phyloP scores from a whole-genome alignment of 1,284 basidiomycete species.

The Malassezia pachydermatis region DNA sequence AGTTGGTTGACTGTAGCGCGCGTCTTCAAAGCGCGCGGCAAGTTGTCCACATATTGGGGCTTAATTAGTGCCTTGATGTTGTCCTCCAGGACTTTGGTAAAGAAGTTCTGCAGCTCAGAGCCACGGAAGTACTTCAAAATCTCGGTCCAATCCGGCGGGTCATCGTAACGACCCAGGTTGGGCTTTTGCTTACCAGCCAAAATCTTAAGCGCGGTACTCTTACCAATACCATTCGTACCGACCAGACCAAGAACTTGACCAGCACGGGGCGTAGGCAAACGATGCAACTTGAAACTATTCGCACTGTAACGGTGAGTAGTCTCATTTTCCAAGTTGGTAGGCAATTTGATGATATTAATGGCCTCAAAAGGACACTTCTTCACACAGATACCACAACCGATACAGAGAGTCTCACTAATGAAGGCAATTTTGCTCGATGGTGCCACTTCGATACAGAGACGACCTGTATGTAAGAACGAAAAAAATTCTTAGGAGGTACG shows the following conservation, averaged over 20 bases:
- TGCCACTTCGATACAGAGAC: slow-evolving; percentile 42
- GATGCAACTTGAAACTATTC: slow-evolving; percentile 48
- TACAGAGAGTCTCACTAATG: slow-evolving; percentile 46
- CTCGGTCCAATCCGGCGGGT: slow-evolving; percentile 47
- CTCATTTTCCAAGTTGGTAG: slow-evolving; percentile 46
- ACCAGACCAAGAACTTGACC: slow-evolving; percentile 47
- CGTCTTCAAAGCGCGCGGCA: slow-evolving; percentile 45
- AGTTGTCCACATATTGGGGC: slow-evolving; percentile 48
- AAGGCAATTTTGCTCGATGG: slow-evolving; percentile 44
- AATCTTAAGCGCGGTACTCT: slow-evolving; percentile 47
- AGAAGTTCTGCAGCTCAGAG: slow-evolving; percentile 47
- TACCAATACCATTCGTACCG: slow-evolving; percentile 48
- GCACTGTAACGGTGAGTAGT: slow-evolving; percentile 48
- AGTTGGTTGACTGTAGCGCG: slow-evolving; percentile 38
- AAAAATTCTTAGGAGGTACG: neutral
- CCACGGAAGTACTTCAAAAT: slow-evolving; percentile 48
- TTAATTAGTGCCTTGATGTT: slow-evolving; percentile 49
- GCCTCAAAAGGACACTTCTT: slow-evolving; percentile 49
- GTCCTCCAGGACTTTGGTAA: slow-evolving; percentile 48
- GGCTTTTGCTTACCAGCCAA: slow-evolving; percentile 48
- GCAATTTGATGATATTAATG: slow-evolving; percentile 48
- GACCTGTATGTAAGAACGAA: slow-evolving; percentile 3
- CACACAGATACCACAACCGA: slow-evolving; percentile 48
- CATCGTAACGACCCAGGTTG: slow-evolving; percentile 46
- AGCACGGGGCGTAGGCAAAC: slow-evolving; percentile 41